Evolutionary conservation across 768 basidiomycete genomes (phyloP), one percentile per base, ranked within the genome.

Genomic region (Psilocybe tampanensis): DNA sequence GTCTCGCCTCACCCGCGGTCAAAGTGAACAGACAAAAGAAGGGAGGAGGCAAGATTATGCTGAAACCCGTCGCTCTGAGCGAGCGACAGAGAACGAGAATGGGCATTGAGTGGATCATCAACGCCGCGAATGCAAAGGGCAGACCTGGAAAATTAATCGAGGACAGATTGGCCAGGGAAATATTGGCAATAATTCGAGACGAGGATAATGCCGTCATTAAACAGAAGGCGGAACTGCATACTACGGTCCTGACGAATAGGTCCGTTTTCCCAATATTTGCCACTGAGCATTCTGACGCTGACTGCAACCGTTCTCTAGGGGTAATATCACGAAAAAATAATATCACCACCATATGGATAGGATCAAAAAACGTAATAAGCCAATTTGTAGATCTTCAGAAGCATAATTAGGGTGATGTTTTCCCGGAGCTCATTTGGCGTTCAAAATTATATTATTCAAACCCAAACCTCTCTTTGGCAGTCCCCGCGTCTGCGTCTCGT

Each of bases 1-100:
- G 81, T 21, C 66, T 79, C 2, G 86, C 85, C 1, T 80, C 91
- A 3, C 95, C 95, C 1, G 83, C 86, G 1, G 85, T 95, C 23
- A 80, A 85, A 22, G 76, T 76, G 5, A 66, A 84, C 57, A 83
- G 80, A 24, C 80, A 85, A 61, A 83, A 83, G 52, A 77, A 77
- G 45, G 84, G 84, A 2, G 82, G 86, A 17, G 83, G 85, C 7
- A 94, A 94, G 72, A 79, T 74, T n/a, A 69, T 86, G 11, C 71
- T 78, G 43, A 83, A 79, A 39, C 94, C 95, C 0, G 74, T 84
- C 12, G 85, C 92, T 1, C 76, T 97, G 55, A 86, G 79, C 51
- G 93, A 94, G 74, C 85, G 89, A 67, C 93, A 95, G 74, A 80
- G 94, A 33, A 82, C 85, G 44, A 80, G 84, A 32, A 80, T 76